Percentiles rank a stretch among this genome's conserved stretches.
Conservation (phyloP, 2,329 filamentous ascomycete species). For the Chrysoporthe austroafricana region DNA sequence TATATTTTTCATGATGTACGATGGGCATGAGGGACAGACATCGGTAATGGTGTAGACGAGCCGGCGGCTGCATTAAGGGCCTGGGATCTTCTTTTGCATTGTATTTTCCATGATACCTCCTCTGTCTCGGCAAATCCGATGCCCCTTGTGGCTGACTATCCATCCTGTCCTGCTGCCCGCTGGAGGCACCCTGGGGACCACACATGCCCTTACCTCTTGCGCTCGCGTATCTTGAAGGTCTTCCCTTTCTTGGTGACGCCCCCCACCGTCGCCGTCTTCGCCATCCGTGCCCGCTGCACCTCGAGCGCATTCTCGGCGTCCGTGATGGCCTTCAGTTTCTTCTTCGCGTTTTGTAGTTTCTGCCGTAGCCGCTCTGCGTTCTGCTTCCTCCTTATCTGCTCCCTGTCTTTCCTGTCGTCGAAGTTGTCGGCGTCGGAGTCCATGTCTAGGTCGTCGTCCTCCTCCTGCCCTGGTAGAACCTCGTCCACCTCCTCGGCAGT, state of each 20-base stretch:
- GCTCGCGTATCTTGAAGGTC: conserved; percentile 65
- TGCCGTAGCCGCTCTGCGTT: conserved; percentile 51
- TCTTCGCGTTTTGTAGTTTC: conserved; percentile 54
- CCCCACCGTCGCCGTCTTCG: conserved; percentile 65
- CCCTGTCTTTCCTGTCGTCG: conserved; percentile 33
- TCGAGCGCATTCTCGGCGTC: conserved; percentile 61
- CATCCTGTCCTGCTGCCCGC: not conserved
- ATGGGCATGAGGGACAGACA: conserved; percentile 3
- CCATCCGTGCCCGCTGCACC: conserved; percentile 65
- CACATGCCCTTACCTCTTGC: conserved; percentile 56
- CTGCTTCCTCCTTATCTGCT: conserved; percentile 42
- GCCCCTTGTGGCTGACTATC: conserved; percentile 11
- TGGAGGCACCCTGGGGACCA: conserved; percentile 2
- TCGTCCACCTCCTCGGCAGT: conserved; percentile 39
- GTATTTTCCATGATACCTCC: conserved; percentile 28
- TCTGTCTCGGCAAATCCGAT: conserved; percentile 10
- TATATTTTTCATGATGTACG: conserved; percentile 17
- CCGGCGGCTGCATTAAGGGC: conserved; percentile 16
- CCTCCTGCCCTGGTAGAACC: conserved; percentile 34
- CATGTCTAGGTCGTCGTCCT: conserved; percentile 35
- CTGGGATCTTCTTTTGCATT: conserved; percentile 17
- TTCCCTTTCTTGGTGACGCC: conserved; percentile 63
- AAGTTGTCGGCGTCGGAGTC: conserved; percentile 36
- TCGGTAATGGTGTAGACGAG: conserved; percentile 21
- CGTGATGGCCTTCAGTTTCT: conserved; percentile 59